Conservation (phyloP, 495 filamentous ascomycete genomes). For the Lasiosphaeria miniovina region DNA sequence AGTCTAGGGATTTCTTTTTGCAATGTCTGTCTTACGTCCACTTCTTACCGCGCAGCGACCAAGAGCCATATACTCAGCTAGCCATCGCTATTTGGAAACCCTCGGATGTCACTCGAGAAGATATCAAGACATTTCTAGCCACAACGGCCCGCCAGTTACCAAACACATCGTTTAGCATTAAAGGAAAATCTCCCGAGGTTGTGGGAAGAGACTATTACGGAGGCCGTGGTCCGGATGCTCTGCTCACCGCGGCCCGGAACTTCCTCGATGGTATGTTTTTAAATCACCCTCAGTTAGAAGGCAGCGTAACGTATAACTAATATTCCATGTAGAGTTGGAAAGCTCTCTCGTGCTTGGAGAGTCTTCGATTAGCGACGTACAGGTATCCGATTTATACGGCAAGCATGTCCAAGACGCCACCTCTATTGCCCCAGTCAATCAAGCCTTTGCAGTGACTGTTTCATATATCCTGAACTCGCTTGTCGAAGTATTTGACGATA, state of each 20-base stretch:
- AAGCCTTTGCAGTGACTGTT: slow-evolving; percentile 27
- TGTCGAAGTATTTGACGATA: slow-evolving; percentile 20
- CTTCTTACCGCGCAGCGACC: slow-evolving; percentile 27
- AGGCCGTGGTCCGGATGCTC: slow-evolving; percentile 26
- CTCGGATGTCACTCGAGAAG: slow-evolving; percentile 18
- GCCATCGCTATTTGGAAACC: slow-evolving; percentile 41
- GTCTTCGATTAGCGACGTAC: slow-evolving; percentile 24
- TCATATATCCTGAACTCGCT: slow-evolving; percentile 33
- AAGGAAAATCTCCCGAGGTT: slow-evolving; percentile 40
- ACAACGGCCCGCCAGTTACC: not conserved
- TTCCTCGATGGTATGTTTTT: slow-evolving; percentile 46
- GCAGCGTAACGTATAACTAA: not conserved
- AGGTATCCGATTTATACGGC: slow-evolving; percentile 32
- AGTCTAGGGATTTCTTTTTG: slow-evolving; percentile 33
- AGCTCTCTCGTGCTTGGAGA: slow-evolving; percentile 32
- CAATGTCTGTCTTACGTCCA: slow-evolving; percentile 38
- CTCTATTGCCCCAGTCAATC: slow-evolving; percentile 16
- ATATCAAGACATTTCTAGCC: slow-evolving; percentile 13
- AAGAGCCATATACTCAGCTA: slow-evolving; percentile 32
- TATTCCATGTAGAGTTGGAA: slow-evolving; percentile 37
- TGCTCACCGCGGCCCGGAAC: slow-evolving; percentile 37
- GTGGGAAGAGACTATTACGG: not conserved
- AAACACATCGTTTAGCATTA: slow-evolving; percentile 26
- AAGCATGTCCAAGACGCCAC: slow-evolving; percentile 31
- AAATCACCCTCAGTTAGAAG: not conserved